These are phyloP conservation scores for Stagonosporopsis cucurbitacearum DNA, from an alignment of 2,329 filamentous ascomycete genomes.

Conservation along the genomic window DNA sequence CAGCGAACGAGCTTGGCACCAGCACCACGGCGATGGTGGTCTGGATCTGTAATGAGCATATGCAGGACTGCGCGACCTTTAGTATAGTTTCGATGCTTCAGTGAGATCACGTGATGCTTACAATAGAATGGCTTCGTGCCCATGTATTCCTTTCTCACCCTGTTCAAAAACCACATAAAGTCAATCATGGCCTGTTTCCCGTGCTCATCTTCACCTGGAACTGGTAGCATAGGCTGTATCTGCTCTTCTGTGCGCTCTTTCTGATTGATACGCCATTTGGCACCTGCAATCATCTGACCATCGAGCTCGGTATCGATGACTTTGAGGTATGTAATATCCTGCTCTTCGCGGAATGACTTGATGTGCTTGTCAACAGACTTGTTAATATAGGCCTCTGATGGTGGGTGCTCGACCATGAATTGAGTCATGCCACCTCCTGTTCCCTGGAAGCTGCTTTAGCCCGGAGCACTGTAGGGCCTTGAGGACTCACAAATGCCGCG, in stretches of 20 bases:
- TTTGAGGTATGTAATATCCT: slow-evolving; percentile 39
- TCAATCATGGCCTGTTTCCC: slow-evolving; percentile 34
- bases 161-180: slow-evolving; percentile 37
- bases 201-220: slow-evolving; percentile 32
- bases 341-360: slow-evolving; percentile 35
- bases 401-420: slow-evolving; percentile 27
- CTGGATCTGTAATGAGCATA: slow-evolving; percentile 46
- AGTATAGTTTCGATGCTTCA: background rate
- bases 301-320: slow-evolving; percentile 42
- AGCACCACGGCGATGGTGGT: slow-evolving; percentile 52
- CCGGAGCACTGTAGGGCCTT: background rate
- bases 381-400: slow-evolving; percentile 27
- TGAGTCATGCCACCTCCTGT: slow-evolving; percentile 35
- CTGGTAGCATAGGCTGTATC: slow-evolving; percentile 38
- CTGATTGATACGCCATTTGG: slow-evolving; percentile 48
- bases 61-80: slow-evolving; percentile 33
- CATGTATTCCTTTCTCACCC: slow-evolving; percentile 40
- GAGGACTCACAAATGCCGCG: slow-evolving; percentile 32
- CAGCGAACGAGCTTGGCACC: slow-evolving; percentile 49
- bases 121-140: slow-evolving; percentile 46
- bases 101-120: slow-evolving; percentile 21
- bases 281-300: slow-evolving; percentile 42
- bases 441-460: background rate
- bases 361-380: slow-evolving; percentile 33
- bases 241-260: slow-evolving; percentile 41